These are phyloP conservation scores for Malus hybrid DNA, from an alignment of 331 rosid species.

Conservation along the genomic window DNA sequence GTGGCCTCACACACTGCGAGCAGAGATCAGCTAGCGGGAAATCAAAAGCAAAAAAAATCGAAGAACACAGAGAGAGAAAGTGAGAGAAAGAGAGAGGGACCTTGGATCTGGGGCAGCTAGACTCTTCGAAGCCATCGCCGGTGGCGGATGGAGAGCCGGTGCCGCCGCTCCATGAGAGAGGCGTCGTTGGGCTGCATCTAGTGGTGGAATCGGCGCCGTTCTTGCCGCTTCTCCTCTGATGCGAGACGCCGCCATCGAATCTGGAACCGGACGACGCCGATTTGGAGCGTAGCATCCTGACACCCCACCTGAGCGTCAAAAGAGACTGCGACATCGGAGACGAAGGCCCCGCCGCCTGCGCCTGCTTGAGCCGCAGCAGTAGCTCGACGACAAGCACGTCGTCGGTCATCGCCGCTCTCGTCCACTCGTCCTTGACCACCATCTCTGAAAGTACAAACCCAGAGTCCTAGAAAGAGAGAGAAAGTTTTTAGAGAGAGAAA, in stretches of 20 bases:
- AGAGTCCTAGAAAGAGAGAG: background rate
- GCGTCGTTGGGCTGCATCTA: slow-evolving; percentile 83
- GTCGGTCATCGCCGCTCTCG: slow-evolving; percentile 52
- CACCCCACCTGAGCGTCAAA: slow-evolving; percentile 43
- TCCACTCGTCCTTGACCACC: slow-evolving; percentile 51
- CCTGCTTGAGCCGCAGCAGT: slow-evolving; percentile 25
- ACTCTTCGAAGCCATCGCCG: slow-evolving; percentile 64
- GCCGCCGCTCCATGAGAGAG: slow-evolving; percentile 82
- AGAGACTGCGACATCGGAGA: slow-evolving; percentile 9
- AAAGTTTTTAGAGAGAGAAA: slow-evolving; percentile 5
- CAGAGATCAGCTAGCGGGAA: slow-evolving; percentile 1
- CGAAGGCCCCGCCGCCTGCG: background rate
- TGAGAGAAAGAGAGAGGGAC: slow-evolving; percentile 21
- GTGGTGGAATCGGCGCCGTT: slow-evolving; percentile 38
- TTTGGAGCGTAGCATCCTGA: slow-evolving; percentile 47
- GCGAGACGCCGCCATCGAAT: slow-evolving; percentile 37
- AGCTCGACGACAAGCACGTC: slow-evolving; percentile 57
- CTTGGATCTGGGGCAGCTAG: slow-evolving; percentile 82
- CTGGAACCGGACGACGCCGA: slow-evolving; percentile 18
- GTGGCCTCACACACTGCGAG: background rate
- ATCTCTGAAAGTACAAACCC: background rate
- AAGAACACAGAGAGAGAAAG: slow-evolving; percentile 10
- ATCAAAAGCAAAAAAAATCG: background rate
- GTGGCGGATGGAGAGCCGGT: slow-evolving; percentile 53
- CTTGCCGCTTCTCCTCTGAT: slow-evolving; percentile 15